These are phyloP conservation scores for Paratinospora sagittata DNA, from an alignment of 164 flowering plant genomes.

Conservation along the genomic window DNA sequence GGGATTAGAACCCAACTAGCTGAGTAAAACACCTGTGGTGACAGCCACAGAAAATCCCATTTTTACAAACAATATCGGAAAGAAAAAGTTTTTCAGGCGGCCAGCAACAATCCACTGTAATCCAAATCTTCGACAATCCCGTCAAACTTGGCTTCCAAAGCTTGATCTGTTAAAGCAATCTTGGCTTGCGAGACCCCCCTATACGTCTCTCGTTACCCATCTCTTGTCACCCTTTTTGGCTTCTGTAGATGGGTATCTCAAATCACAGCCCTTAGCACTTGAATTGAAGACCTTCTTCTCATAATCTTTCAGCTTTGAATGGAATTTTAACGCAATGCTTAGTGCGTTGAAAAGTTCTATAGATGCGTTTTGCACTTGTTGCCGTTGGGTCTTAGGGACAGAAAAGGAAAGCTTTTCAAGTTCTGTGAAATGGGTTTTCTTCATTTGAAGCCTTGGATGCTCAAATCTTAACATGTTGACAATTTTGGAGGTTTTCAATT, in stretches of 20 bases:
- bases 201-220: not conserved
- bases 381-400: too few relatives aligned
- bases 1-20: not conserved
- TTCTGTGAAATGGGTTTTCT: slow-evolving; percentile 4
- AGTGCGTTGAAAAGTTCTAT: too few relatives aligned
- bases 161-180: not conserved
- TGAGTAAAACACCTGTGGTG: not conserved
- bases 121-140: not conserved
- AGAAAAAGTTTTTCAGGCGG: too few relatives aligned
- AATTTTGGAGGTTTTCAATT: slow-evolving; percentile 6
- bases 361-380: not conserved
- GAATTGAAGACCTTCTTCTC: not conserved
- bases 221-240: not conserved
- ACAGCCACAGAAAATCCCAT: not conserved
- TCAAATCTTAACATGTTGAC: not conserved
- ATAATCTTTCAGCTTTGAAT: not conserved
- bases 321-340: too few relatives aligned
- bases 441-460: slow-evolving; percentile 8
- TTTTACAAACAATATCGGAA: too few relatives aligned
- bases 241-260: not conserved
- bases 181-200: not conserved
- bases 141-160: not conserved
- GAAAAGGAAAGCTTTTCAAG: not conserved
- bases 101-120: not conserved
- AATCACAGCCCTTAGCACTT: not conserved